Evolutionary conservation across 2,329 filamentous ascomycete species (phyloP).

Genomic region (Curvularia sp.): DNA sequence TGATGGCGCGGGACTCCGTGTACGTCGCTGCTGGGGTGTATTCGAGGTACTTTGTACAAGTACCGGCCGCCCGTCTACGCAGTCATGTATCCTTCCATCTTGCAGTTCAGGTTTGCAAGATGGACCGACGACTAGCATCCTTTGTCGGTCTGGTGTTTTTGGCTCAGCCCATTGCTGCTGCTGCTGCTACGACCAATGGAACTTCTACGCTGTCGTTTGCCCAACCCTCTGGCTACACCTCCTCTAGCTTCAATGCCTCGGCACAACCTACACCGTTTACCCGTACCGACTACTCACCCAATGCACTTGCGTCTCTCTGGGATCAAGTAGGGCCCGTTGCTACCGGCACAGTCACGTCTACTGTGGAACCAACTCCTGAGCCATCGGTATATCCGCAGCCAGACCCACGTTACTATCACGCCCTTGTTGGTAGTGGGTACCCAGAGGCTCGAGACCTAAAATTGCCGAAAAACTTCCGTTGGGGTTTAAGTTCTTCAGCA

Average conservation of each 20-base stretch:
- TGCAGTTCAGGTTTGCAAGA: conserved; percentile 18
- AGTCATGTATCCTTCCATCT: not conserved
- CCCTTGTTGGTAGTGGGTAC: conserved; percentile 51
- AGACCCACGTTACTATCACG: conserved; percentile 50
- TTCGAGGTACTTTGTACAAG: conserved; percentile 22
- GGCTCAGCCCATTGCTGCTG: conserved; percentile 20
- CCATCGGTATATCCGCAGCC: conserved; percentile 51
- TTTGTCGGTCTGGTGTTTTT: conserved; percentile 30
- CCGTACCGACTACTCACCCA: conserved; percentile 57
- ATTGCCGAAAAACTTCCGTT: conserved; percentile 54
- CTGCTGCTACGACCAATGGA: conserved; percentile 18
- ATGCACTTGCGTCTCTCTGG: conserved; percentile 57
- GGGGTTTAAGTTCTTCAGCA: conserved; percentile 52
- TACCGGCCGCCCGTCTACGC: conserved; percentile 3
- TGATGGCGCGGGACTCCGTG: conserved; percentile 22
- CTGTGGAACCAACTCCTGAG: conserved; percentile 54
- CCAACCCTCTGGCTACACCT: conserved; percentile 46
- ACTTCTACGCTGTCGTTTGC: conserved; percentile 38
- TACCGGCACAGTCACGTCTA: conserved; percentile 54
- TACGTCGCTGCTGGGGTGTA: conserved; percentile 6
- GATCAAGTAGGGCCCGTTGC: conserved; percentile 55
- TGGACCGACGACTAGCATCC: conserved; percentile 29
- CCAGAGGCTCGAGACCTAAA: conserved; percentile 46
- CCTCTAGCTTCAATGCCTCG: conserved; percentile 53
- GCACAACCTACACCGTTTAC: conserved; percentile 54